Evolutionary conservation across 1,139 yeast species (phyloP), one percentile per base, ranked within the genome.

Genomic region (Protomyces macrosporus): DNA sequence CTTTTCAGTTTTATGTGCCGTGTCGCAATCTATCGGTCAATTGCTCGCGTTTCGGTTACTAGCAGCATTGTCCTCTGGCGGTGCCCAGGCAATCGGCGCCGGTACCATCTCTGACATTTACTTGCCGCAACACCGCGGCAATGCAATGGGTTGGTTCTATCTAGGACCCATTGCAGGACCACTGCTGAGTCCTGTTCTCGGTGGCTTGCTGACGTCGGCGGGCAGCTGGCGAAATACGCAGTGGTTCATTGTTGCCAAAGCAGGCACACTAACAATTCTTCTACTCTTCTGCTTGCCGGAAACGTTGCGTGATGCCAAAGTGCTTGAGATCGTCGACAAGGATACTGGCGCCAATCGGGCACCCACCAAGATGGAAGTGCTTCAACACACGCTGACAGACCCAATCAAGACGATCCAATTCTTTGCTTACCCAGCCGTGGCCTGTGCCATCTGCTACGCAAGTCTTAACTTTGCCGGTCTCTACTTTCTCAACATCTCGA

Each of bases 221-320:
- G 87, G 90, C 86, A 89, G 89, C 5, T 90, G 96, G 96, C 79
- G 96, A 72, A 89, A 93, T 1, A 88, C 96, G 2, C 95, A 87
- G 71, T 90, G 96, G 95, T 83, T 88, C 64, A 76, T 88, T 74
- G 88, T 86, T 39, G 86, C 87, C 40, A 75, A 87, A 53, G 82
- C 88, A 0, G 90, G 86, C 0, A 73, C 80, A 12, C 81, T 83
- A 65, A 77, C 81, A 39, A 23, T 83, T 0, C 69, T 82, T 55
- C 76, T 89, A 54, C 69, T 83, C 1, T 78, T 88, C 55, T 75
- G 79, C 1, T 76, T 89, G 16, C 97, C 97, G 0, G 97, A 90
- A 72, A 90, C 96, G 0, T 77, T 89, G 42, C 65, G 68, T 7
- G 64, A 10, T 16, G 65, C 60, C 33, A 52, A 39, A 16, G 51